phyloP scores from a whole-genome alignment of 2,329 filamentous ascomycete species.

The Helminthosporium solani region DNA sequence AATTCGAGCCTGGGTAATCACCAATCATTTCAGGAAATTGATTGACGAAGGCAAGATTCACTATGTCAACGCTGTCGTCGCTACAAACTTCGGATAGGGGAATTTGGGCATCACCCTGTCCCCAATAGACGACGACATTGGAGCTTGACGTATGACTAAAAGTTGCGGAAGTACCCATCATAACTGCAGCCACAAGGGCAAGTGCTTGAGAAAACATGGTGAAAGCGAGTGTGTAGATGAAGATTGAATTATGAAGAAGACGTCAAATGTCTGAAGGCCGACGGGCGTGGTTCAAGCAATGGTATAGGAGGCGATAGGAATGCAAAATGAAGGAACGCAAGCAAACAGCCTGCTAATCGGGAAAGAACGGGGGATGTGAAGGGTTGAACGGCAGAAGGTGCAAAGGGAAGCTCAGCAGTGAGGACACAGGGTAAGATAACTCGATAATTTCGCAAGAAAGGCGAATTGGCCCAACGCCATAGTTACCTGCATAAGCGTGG shows the following conservation, averaged over 20 bases:
- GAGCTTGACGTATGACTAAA: constrained; percentile 46
- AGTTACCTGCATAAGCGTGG: constrained; percentile 28
- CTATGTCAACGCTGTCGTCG: constrained; percentile 55
- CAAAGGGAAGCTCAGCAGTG: constrained; percentile 17
- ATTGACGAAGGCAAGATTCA: constrained; percentile 59
- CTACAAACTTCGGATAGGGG: constrained; percentile 54
- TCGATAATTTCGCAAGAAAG: constrained; percentile 25
- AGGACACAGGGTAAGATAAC: background rate
- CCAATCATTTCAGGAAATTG: constrained; percentile 52
- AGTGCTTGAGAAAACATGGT: constrained; percentile 22
- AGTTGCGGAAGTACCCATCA: constrained; percentile 33
- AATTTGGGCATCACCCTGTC: constrained; percentile 54
- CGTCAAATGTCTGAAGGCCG: too few relatives aligned
- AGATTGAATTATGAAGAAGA: constrained; percentile 36
- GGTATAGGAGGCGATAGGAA: constrained; percentile 36
- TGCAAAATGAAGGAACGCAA: constrained; percentile 58
- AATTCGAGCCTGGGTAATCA: constrained; percentile 56
- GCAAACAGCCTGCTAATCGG: constrained; percentile 43
- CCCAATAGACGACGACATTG: constrained; percentile 58
- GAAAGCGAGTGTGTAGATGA: constrained; percentile 37
- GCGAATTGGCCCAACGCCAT: constrained; percentile 7
- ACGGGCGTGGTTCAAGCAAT: too few relatives aligned
- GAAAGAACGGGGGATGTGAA: constrained; percentile 5
- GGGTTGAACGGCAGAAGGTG: background rate
- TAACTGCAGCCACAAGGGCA: constrained; percentile 36